Base-by-base conservation (phyloP, 495 filamentous ascomycete species). In the Apodospora peruviana region DNA sequence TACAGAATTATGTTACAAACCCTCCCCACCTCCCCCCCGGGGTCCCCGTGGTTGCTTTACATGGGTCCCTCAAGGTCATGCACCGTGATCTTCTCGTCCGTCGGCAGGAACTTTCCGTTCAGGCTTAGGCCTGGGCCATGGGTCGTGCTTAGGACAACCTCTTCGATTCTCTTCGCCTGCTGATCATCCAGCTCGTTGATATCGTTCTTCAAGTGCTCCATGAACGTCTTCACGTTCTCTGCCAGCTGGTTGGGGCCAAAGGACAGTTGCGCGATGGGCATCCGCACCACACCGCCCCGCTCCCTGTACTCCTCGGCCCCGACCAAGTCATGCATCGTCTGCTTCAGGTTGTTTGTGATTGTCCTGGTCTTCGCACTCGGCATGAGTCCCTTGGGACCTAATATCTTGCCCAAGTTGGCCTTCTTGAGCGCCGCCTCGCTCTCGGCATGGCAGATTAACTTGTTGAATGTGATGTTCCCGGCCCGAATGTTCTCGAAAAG, bases 61-160 rank as follows among this genome's bases (percentile, higher is more conserved):
- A 77, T 76, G 25, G 59, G 58, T 19, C 69, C 72, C 19, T 74
- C 71, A 36, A 87, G 59, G 23, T 84, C 71, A 44, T 68, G 76
- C 17, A 73, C 73, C 50, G 66, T 70, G 27, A 81, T 45, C 34
- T 52, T 66, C 52, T 82, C 84, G 45, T 79, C 69, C 9, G 79
- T 70, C 43, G 81, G 63, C 46, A 65, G 79, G 68, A 93, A 87
- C 24, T 78, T 76, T 40, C 91, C 93, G 52, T 81, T 93, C 59
- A 98, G 67, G 59, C 80, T 85, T 75, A 98, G 87, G 3, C 90
- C 93, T 4, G 91, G 87, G 20, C 83, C 85, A 61, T 87, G 69
- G 23, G 90, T 95, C 1, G 90, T 88, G 71, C 88, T 90, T 56
- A 98, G 71, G n/a, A 95, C 91, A 59, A 98, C 88, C 73, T 98